These are phyloP conservation scores for Ambrosiella xylebori DNA, from an alignment of 2,329 filamentous ascomycete genomes.

Conservation along the genomic window DNA sequence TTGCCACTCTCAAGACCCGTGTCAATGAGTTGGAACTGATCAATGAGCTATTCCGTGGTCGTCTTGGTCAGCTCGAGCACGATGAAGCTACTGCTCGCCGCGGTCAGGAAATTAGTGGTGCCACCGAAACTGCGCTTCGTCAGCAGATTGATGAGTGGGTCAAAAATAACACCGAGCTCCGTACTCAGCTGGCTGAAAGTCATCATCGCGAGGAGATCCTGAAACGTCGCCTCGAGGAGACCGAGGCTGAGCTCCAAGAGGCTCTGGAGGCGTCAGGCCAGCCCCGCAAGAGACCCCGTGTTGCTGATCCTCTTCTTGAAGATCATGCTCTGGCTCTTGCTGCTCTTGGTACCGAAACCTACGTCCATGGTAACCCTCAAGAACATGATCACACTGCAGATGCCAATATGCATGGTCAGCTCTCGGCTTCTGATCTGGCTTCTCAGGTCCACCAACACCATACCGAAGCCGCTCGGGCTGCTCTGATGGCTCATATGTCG, in stretches of 20 bases:
- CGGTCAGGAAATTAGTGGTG: constrained; percentile 37
- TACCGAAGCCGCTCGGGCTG: constrained; percentile 3
- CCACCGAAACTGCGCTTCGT: constrained; percentile 39
- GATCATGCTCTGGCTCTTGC: constrained; percentile 20
- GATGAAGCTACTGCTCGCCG: constrained; percentile 52
- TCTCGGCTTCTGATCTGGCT: not conserved
- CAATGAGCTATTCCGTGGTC: constrained; percentile 62
- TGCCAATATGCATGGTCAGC: constrained; percentile 1
- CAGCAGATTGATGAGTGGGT: constrained; percentile 34
- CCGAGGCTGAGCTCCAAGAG: constrained; percentile 40
- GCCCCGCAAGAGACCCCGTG: constrained; percentile 8
- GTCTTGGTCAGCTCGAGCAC: constrained; percentile 62
- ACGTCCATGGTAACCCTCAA: constrained; percentile 25
- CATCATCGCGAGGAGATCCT: constrained; percentile 65
- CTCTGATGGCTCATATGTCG: constrained; percentile 8
- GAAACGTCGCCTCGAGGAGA: constrained; percentile 65
- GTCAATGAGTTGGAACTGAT: constrained; percentile 93
- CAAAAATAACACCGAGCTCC: constrained; percentile 29
- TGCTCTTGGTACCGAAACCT: constrained; percentile 19
- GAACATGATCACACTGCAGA: constrained; percentile 17
- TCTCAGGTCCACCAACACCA: constrained; percentile 1
- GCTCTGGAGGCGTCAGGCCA: constrained; percentile 18
- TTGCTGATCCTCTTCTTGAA: constrained; percentile 21
- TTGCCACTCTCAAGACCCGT: constrained; percentile 75
- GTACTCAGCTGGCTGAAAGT: constrained; percentile 54